These are phyloP conservation scores for Sugiyamaella qingdaonensis DNA, from an alignment of 805 yeast species.

Conservation along the genomic window DNA sequence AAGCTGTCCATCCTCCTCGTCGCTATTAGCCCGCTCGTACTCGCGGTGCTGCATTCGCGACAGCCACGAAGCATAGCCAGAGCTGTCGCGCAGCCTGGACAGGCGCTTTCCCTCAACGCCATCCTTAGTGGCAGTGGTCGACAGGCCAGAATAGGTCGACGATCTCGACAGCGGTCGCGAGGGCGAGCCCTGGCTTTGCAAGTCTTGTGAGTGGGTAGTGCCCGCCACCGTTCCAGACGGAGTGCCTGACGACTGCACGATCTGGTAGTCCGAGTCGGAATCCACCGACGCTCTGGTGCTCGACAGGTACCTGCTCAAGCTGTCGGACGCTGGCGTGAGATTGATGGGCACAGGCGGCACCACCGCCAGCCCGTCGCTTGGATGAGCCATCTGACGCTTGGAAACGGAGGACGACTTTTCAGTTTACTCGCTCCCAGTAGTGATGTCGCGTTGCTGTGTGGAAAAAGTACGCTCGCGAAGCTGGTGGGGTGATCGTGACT, in stretches of 20 bases:
- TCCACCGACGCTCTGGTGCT: conserved; percentile 27
- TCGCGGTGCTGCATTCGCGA: neutral
- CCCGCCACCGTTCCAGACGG: conserved; percentile 1
- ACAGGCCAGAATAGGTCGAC: conserved; percentile 56
- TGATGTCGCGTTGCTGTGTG: too few relatives aligned
- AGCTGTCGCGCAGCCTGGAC: conserved; percentile 42
- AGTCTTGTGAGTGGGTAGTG: neutral
- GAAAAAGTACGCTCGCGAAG: too few relatives aligned
- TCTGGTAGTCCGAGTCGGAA: conserved; percentile 27
- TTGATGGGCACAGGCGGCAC: conserved; percentile 6
- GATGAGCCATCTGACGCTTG: neutral
- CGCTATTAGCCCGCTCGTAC: neutral
- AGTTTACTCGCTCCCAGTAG: too few relatives aligned
- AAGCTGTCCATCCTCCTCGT: neutral
- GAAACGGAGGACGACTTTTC: too few relatives aligned
- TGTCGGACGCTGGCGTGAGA: conserved; percentile 19
- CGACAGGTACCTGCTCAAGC: conserved; percentile 12
- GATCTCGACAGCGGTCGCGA: conserved; percentile 60
- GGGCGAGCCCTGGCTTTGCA: conserved; percentile 9
- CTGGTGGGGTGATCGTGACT: too few relatives aligned
- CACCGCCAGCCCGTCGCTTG: neutral
- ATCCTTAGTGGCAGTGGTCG: conserved; percentile 70
- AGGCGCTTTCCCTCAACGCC: conserved; percentile 63
- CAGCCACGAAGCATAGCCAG: conserved; percentile 23
- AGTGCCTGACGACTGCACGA: neutral